Conservation (phyloP, 75 land plant species). For the Sequoia sempervirens region DNA sequence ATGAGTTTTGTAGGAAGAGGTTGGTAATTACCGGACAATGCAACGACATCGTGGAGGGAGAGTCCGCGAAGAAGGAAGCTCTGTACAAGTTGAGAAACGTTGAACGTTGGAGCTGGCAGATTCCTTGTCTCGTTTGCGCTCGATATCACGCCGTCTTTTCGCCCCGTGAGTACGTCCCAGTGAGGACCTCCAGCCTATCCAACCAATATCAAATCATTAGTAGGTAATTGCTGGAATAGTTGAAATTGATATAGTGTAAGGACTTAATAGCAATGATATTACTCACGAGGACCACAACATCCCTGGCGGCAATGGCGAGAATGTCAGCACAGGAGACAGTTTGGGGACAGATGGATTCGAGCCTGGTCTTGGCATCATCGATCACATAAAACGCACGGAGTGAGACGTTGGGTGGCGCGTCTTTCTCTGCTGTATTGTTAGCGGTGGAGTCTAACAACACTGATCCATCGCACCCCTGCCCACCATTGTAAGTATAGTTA, state of each 20-base stretch:
- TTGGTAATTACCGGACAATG: conserved; percentile 25
- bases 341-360: conserved; percentile 43
- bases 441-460: conserved; percentile 33
- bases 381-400: conserved; percentile 45
- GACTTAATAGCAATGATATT: too few relatives aligned
- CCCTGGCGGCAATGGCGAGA: conserved; percentile 56
- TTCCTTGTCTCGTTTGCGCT: conserved; percentile 19
- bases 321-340: conserved; percentile 65
- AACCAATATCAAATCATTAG: background rate
- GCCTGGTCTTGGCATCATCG: conserved; percentile 42
- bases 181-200: conserved; percentile 26
- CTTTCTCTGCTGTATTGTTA: conserved; percentile 41
- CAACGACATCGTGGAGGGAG: conserved; percentile 21
- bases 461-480: conserved; percentile 57
- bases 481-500: background rate
- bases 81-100: conserved; percentile 10
- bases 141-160: conserved; percentile 21
- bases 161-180: conserved; percentile 22
- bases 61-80: conserved; percentile 25
- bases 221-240: background rate
- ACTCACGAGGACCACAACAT: conserved; percentile 45
- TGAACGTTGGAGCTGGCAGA: conserved; percentile 24
- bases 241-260: background rate
- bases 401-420: conserved; percentile 51
- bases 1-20: too few relatives aligned